A percentile compares a stretch with the other conserved stretches of the same genome.
Conservation (phyloP, 2,329 filamentous ascomycete species). For the Aspergillus sp. region DNA sequence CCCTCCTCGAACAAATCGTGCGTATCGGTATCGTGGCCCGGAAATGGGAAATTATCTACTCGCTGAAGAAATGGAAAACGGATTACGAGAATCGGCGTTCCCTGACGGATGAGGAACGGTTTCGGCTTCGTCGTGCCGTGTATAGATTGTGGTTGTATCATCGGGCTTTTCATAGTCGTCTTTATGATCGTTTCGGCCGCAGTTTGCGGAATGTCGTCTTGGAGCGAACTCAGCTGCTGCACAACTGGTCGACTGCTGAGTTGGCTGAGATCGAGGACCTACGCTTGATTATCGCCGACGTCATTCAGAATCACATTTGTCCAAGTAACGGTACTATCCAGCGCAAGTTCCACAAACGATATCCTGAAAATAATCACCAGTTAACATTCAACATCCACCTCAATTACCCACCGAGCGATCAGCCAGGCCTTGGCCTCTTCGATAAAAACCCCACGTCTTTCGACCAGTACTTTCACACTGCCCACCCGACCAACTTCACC, state of each 20-base stretch:
- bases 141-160: conserved; percentile 60
- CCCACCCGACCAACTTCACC: conserved; percentile 12
- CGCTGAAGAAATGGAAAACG: conserved; percentile 58
- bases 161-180: conserved; percentile 53
- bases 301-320: conserved; percentile 55
- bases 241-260: conserved; percentile 54
- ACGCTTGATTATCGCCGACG: conserved; percentile 50
- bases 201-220: conserved; percentile 41
- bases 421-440: conserved; percentile 4
- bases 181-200: conserved; percentile 48
- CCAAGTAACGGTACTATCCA: conserved; percentile 58
- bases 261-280: conserved; percentile 58
- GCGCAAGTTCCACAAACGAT: conserved; percentile 55
- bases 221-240: conserved; percentile 53
- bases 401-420: conserved; percentile 38
- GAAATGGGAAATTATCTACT: conserved; percentile 59
- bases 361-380: conserved; percentile 45
- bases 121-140: conserved; percentile 50
- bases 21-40: conserved; percentile 51
- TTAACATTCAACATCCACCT: conserved; percentile 51
- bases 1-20: conserved; percentile 53
- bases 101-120: conserved; percentile 46
- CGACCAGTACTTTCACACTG: conserved; percentile 19
- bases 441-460: conserved; percentile 5
- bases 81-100: conserved; percentile 53